Evolutionary conservation across 2,329 filamentous ascomycete species (phyloP).

Genomic region (Dactylonectria macrodidyma): DNA sequence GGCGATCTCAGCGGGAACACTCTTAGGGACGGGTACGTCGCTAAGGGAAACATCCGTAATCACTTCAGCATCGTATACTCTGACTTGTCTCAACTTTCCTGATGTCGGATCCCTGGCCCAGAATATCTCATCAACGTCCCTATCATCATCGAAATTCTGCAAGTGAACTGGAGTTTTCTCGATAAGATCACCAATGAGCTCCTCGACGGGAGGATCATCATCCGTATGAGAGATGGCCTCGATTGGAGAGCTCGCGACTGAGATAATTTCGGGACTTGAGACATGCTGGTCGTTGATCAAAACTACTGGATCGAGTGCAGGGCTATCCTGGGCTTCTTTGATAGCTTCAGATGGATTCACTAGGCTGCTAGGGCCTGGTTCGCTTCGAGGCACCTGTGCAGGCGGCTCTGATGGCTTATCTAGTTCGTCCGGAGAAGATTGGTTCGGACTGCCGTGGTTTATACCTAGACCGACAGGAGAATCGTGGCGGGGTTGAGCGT

Average conservation of each 20-base stretch:
- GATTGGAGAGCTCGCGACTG: not conserved
- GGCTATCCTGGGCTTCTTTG: not conserved
- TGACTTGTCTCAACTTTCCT: too few relatives aligned
- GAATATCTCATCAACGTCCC: too few relatives aligned
- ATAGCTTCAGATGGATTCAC: not conserved
- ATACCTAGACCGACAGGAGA: not conserved
- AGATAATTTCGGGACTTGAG: not conserved
- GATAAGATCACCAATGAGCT: not conserved
- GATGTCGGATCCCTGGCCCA: too few relatives aligned
- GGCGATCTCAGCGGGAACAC: not conserved
- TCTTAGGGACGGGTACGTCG: too few relatives aligned
- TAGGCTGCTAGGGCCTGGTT: not conserved
- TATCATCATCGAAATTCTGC: too few relatives aligned
- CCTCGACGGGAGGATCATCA: not conserved
- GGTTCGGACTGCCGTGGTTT: not conserved
- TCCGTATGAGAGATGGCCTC: not conserved
- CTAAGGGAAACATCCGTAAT: too few relatives aligned
- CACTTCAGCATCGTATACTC: too few relatives aligned
- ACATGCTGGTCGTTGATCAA: not conserved
- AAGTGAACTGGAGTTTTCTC: not conserved
- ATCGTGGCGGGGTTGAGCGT: not conserved
- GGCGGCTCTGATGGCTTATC: not conserved
- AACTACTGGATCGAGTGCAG: not conserved
- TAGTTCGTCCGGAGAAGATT: not conserved
- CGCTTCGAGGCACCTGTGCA: not conserved